Evolutionary conservation across 345 rosid species (phyloP).

Genomic region (Syzygium oleosum): DNA sequence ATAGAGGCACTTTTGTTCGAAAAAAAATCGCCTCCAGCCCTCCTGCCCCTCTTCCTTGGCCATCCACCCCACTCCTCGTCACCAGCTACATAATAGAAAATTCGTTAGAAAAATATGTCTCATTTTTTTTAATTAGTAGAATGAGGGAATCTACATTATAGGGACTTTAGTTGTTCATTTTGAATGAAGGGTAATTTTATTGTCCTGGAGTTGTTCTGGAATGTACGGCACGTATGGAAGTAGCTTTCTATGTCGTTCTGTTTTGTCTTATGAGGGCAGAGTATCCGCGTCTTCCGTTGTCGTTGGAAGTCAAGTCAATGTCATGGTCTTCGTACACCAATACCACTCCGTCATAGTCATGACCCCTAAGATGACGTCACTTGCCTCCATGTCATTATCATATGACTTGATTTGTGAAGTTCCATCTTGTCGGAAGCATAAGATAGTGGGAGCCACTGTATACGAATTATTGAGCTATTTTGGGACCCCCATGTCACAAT

Average conservation of each 20-base stretch:
- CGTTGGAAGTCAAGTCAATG: too few species aligned
- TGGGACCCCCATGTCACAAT: too few species aligned
- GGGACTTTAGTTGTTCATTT: not conserved
- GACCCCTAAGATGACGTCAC: too few species aligned
- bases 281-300: too few species aligned
- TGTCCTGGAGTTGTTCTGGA: not conserved
- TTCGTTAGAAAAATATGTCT: not conserved
- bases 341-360: too few species aligned
- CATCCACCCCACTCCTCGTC: not conserved
- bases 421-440: too few species aligned
- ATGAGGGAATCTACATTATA: not conserved
- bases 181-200: not conserved
- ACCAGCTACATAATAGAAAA: not conserved
- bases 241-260: not conserved
- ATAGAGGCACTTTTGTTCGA: rapidly evolving
- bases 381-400: too few species aligned
- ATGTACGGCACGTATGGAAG: not conserved
- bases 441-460: too few species aligned
- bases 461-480: too few species aligned
- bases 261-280: too few species aligned
- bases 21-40: not conserved
- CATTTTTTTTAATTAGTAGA: not conserved
- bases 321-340: too few species aligned
- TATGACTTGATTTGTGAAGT: too few species aligned
- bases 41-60: not conserved